phyloP scores from a whole-genome alignment of 208 protist species.

The Blechomonas ayalai region DNA sequence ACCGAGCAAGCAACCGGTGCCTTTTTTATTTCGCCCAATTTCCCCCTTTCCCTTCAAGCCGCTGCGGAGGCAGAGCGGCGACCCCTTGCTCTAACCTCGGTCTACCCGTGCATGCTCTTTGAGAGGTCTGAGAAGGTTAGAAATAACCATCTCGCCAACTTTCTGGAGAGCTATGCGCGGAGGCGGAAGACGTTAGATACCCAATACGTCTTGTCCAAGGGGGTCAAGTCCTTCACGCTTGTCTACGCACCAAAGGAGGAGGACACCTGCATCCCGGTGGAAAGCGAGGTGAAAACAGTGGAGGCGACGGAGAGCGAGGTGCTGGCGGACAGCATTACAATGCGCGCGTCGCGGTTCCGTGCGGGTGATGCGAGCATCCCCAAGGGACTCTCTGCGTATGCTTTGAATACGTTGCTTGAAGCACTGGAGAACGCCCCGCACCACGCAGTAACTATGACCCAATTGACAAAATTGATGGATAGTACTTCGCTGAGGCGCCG shows the following conservation, averaged over 20 bases:
- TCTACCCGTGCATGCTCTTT: slow-evolving; percentile 27
- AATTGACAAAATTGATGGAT: slow-evolving; percentile 38
- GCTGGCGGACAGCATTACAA: not conserved
- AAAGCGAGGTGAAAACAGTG: not conserved
- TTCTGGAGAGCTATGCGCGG: slow-evolving; percentile 24
- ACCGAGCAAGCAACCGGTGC: not conserved
- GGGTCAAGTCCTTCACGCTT: slow-evolving; percentile 32
- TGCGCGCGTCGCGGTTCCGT: slow-evolving; percentile 1
- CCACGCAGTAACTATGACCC: slow-evolving; percentile 31
- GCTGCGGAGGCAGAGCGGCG: slow-evolving; percentile 47
- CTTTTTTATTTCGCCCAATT: slow-evolving; percentile 29
- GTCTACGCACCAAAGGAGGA: slow-evolving; percentile 16
- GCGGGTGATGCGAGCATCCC: no score
- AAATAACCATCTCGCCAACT: slow-evolving; percentile 8
- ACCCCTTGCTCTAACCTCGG: slow-evolving; percentile 28
- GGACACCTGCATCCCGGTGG: not conserved
- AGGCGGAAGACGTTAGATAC: slow-evolving; percentile 29
- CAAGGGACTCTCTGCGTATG: slow-evolving; percentile 45
- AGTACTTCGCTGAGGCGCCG: slow-evolving; percentile 26
- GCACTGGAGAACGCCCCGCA: slow-evolving; percentile 40
- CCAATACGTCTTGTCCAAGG: slow-evolving; percentile 11
- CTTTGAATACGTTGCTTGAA: slow-evolving; percentile 42
- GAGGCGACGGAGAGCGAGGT: not conserved
- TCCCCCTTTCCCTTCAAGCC: slow-evolving; percentile 40
- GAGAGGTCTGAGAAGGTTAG: slow-evolving; percentile 9